Percentiles rank a stretch among this genome's conserved stretches.
phyloP scores from a whole-genome alignment of 805 yeast species.

The Starmerella sp. region DNA sequence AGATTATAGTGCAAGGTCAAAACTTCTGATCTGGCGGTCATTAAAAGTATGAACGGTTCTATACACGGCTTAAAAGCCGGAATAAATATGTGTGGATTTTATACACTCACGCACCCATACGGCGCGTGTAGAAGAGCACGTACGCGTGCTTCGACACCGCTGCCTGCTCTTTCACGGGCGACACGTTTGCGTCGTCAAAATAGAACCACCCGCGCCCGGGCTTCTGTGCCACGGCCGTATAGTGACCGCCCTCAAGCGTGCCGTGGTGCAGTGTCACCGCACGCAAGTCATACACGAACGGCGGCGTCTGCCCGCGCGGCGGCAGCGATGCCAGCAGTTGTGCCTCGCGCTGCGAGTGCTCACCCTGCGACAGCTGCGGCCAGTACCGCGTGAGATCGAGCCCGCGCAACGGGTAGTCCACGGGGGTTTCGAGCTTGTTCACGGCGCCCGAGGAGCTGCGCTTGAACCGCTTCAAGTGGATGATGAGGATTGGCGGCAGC shows the following conservation, averaged over 20 bases:
- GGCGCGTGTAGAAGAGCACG: slow-evolving; percentile 62
- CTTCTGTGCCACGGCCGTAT: slow-evolving; percentile 69
- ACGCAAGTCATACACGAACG: slow-evolving; percentile 63
- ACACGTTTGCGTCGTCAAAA: slow-evolving; percentile 69
- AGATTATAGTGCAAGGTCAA: too few species aligned
- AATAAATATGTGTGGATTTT: slow-evolving; percentile 18
- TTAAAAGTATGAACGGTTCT: too few species aligned
- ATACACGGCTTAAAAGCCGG: background rate
- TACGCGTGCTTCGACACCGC: slow-evolving; percentile 70
- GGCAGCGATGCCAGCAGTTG: slow-evolving; percentile 44
- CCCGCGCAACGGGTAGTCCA: slow-evolving; percentile 51
- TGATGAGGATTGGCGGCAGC: slow-evolving; percentile 65
- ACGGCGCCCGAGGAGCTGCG: slow-evolving; percentile 25
- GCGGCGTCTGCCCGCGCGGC: slow-evolving; percentile 60
- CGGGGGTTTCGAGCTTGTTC: slow-evolving; percentile 52
- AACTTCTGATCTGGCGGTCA: too few species aligned
- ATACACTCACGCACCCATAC: slow-evolving; percentile 3
- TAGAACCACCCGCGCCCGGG: slow-evolving; percentile 60
- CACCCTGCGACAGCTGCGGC: slow-evolving; percentile 36
- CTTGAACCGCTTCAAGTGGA: slow-evolving; percentile 76
- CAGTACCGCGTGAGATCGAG: slow-evolving; percentile 62
- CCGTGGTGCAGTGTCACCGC: slow-evolving; percentile 84
- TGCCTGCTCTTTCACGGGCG: slow-evolving; percentile 35
- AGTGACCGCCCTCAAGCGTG: slow-evolving; percentile 74
- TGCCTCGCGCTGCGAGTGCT: slow-evolving; percentile 30